Evolutionary conservation across 2,329 filamentous ascomycete genomes (phyloP), one percentile per base, ranked within the genome.

Genomic region (Trichoderma cornu-damae): DNA sequence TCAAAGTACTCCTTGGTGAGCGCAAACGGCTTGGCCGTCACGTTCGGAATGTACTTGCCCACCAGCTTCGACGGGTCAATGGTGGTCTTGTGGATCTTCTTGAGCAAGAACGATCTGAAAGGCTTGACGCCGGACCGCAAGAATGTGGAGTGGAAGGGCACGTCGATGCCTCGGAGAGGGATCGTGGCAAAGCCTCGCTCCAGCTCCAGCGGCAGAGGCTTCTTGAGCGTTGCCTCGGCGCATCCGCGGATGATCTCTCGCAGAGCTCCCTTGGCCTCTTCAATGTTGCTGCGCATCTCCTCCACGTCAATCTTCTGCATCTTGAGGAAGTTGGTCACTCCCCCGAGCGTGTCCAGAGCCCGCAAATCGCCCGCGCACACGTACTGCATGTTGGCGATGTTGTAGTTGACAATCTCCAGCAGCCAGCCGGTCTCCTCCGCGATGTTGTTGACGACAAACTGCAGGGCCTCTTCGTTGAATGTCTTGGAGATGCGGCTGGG

Each of bases 11-110:
- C 94, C 82, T 92, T 96, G 56, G 91, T 96, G 64, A 99, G 80
- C 72, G 91, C 90, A 72, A 99, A 99, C 14, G 94, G 94, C 75
- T 87, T 87, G 59, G 94, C 94, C 57, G 94, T 99, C 64, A 99
- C 95, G 75, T 99, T 99, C 66, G 94, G 94, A 64, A 99, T 97
- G 77, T 99, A 99, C 77, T 99, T 99, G 68, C 94, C 94, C 65
- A 99, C 83, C 68, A 99, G 78, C 81, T 97, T 97, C 72, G 89
- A 88, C 4, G 94, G 94, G 72, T 99, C 94, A 72, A 99, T 97
- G 54, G 89, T 95, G 22, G 92, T 96, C 85, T 96, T 96, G 82
- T 97, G 91, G 78, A 99, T 97, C 84, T 99, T 99, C 89, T 97
- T 99, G 67, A 97, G 87, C 71, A 99, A 75, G 84, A 99, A 99